Evolutionary conservation across 1,284 basidiomycete species (phyloP), one percentile per base, ranked within the genome.

Genomic region (Schizophyllum commune): DNA sequence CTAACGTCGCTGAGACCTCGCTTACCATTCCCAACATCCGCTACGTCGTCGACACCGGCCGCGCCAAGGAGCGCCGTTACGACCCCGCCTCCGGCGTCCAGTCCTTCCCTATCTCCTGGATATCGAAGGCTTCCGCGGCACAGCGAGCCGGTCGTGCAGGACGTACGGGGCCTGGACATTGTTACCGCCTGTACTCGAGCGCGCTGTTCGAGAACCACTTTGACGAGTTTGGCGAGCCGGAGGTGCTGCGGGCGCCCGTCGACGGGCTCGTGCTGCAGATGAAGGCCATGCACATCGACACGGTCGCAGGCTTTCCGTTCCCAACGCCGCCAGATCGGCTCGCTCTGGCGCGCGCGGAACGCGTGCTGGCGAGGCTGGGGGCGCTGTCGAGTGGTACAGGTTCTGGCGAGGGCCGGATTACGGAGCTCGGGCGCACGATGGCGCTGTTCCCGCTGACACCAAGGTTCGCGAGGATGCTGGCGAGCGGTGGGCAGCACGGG

Each of bases 201-300:
- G 85, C 87, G 58, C 63, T 99, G 8, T 99, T 83, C 72, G 97
- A 99, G 71, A 88, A 96, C 69, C 88, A 96, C 74, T 97, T 99
- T 71, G 85, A 89, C 32, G 76, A 86, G 62, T 97, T 97, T 73
- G 84, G 92, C 0, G 78, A 86, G 63, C 96, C 97, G 1, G 97
- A 99, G 73, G 97, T 99, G 64, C 80, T 96, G 55, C 89, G 96
- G 32, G 96, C 94, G 77, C 96, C 97, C 0, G 96, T 99, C 68
- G 97, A 99, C 69, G 96, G 96, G 0, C 87, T 99, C 22, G 94
- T 99, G 11, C 80, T 99, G 39, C 94, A 98, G 74, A 99, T 99
- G 97, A 99, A 99, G 80, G 89, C 88, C 71, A 98, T 99, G 96
- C 94, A 98, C 71, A 96, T 99, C 63, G 96, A 98, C 69, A 83